Evolutionary conservation across 2,329 filamentous ascomycete genomes (phyloP).

Genomic region (Diaporthe citriasiana): DNA sequence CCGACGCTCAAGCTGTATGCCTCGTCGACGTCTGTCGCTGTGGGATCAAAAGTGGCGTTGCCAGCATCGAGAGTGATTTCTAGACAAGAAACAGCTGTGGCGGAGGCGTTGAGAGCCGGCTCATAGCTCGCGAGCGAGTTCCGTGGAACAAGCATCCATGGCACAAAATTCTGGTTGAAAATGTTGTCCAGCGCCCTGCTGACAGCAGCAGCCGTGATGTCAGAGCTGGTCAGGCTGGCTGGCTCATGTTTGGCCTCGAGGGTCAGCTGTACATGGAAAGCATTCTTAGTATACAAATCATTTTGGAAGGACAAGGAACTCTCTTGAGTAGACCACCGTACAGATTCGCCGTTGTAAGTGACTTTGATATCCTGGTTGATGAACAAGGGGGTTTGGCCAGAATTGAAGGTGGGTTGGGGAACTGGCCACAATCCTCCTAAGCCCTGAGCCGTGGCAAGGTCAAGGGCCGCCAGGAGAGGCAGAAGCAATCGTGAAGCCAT

Average conservation of each 20-base stretch:
- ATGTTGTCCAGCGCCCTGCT: constrained; percentile 74
- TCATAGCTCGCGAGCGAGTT: constrained; percentile 72
- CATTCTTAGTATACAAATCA: constrained; percentile 51
- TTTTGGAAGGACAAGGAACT: constrained; percentile 44
- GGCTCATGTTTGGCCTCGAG: constrained; percentile 62
- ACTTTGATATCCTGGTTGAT: constrained; percentile 66
- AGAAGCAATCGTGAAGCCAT: constrained; percentile 50
- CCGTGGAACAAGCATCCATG: constrained; percentile 82
- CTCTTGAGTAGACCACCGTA: constrained; percentile 60
- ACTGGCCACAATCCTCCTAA: constrained; percentile 65
- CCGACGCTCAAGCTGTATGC: constrained; percentile 78
- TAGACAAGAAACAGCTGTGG: constrained; percentile 70
- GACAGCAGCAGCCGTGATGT: constrained; percentile 69
- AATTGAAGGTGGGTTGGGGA: constrained; percentile 62
- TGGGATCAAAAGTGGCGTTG: constrained; percentile 72
- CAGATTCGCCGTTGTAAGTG: constrained; percentile 70
- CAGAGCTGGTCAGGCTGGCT: constrained; percentile 60
- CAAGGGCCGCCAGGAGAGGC: constrained; percentile 56
- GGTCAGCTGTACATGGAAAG: constrained; percentile 59
- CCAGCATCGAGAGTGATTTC: constrained; percentile 71
- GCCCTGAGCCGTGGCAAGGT: constrained; percentile 58
- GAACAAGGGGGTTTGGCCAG: constrained; percentile 67
- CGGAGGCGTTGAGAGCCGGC: constrained; percentile 62
- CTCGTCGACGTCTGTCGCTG: constrained; percentile 75
- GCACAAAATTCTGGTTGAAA: constrained; percentile 78